Conservation (phyloP, 352 stramenopile genomes). For the Pythium oligandrum region DNA sequence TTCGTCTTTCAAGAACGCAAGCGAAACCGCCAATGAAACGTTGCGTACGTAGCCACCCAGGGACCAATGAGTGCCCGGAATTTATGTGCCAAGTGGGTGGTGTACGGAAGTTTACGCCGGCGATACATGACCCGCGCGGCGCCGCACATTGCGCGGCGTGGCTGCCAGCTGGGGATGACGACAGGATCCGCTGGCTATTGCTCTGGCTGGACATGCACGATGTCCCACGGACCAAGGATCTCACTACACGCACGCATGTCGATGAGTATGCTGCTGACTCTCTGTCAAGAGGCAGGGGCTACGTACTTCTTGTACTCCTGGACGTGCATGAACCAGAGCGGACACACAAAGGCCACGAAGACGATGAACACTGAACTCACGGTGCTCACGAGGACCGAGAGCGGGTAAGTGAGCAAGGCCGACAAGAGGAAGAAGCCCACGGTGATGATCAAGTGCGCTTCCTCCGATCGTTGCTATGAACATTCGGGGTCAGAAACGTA, state of each 20-base stretch:
- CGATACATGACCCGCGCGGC: too few species aligned
- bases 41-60: too few species aligned
- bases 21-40: too few species aligned
- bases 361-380: conserved; percentile 60
- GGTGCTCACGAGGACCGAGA: conserved; percentile 59
- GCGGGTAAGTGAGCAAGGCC: conserved; percentile 66
- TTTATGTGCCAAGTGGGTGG: too few species aligned
- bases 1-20: too few species aligned
- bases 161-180: neutral
- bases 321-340: conserved; percentile 88
- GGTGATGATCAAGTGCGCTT: conserved; percentile 59
- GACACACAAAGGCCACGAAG: conserved; percentile 83
- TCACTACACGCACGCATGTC: conserved; percentile 31
- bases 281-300: conserved; percentile 5
- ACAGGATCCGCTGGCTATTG: conserved; percentile 6
- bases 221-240: conserved; percentile 90
- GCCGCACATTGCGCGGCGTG: too few species aligned
- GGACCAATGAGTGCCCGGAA: too few species aligned
- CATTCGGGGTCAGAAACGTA: neutral
- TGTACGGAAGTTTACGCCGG: too few species aligned
- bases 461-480: conserved; percentile 51
- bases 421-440: conserved; percentile 69
- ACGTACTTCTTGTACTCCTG: conserved; percentile 90
- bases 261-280: conserved; percentile 10
- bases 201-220: conserved; percentile 53